Conservation (phyloP, 495 filamentous ascomycete genomes). For the Xeromyces bisporus region DNA sequence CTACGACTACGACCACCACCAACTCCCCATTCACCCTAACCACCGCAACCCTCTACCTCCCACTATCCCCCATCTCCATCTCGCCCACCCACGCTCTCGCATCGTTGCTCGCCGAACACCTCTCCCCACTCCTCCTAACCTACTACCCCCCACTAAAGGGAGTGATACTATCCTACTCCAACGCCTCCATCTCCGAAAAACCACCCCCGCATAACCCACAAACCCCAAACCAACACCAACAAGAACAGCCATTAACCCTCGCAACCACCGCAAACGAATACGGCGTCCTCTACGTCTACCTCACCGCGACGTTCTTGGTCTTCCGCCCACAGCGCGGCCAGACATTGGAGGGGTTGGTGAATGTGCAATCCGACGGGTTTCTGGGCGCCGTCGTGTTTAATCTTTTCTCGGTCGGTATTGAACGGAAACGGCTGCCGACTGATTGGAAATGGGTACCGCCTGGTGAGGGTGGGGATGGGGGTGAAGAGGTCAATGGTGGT, state of each 20-base stretch:
- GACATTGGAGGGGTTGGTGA: constrained; percentile 47
- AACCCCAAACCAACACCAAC: constrained; percentile 9
- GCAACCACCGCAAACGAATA: constrained; percentile 47
- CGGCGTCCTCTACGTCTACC: constrained; percentile 48
- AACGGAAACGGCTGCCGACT: constrained; percentile 44
- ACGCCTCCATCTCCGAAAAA: constrained; percentile 32
- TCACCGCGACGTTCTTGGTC: constrained; percentile 56
- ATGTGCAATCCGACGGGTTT: constrained; percentile 55
- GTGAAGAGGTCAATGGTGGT: no score
- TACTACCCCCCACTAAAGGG: constrained; percentile 58
- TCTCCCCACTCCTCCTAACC: constrained; percentile 57
- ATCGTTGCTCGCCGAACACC: constrained; percentile 53
- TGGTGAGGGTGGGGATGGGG: constrained; percentile 18
- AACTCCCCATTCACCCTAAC: constrained; percentile 43
- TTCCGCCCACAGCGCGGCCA: constrained; percentile 44
- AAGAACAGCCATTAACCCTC: constrained; percentile 29
- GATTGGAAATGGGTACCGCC: constrained; percentile 47
- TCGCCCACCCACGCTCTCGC: constrained; percentile 44
- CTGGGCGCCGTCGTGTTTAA: constrained; percentile 57
- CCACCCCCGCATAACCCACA: constrained; percentile 13
- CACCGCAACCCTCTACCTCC: constrained; percentile 51
- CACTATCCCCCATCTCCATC: constrained; percentile 51
- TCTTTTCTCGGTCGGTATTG: constrained; percentile 57
- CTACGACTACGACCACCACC: constrained; percentile 4
- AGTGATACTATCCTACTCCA: constrained; percentile 52